These are phyloP conservation scores for Eutypa lata DNA, from an alignment of 2,329 filamentous ascomycete genomes.

Conservation along the genomic window DNA sequence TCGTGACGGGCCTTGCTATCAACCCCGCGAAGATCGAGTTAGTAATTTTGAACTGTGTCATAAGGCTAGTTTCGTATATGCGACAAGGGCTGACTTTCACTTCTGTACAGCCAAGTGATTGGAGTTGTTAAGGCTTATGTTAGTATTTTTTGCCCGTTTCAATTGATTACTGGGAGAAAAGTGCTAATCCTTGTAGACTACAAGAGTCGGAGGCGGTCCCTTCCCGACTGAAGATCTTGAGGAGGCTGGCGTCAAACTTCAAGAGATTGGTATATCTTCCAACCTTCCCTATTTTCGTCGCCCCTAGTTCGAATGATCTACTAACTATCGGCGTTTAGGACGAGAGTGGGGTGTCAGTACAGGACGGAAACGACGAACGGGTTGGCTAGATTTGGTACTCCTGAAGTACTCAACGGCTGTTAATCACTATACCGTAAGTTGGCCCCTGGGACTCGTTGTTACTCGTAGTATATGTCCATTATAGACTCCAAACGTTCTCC, in stretches of 20 bases:
- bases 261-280: conserved; percentile 25
- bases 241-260: conserved; percentile 28
- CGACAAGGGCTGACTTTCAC: too few relatives aligned
- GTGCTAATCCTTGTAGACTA: conserved; percentile 42
- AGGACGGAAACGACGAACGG: conserved; percentile 48
- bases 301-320: neutral
- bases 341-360: conserved; percentile 37
- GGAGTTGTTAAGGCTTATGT: conserved; percentile 55
- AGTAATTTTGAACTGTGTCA: neutral
- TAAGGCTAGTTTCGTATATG: too few relatives aligned
- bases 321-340: conserved; percentile 2
- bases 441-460: too few relatives aligned
- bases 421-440: too few relatives aligned
- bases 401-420: conserved; percentile 42
- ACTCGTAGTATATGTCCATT: too few relatives aligned
- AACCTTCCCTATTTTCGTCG: neutral
- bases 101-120: conserved; percentile 42
- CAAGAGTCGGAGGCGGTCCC: conserved; percentile 50
- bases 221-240: conserved; percentile 40
- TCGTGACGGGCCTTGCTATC: conserved; percentile 51
- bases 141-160: neutral
- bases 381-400: conserved; percentile 50
- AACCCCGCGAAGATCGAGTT: conserved; percentile 30
- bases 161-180: neutral
- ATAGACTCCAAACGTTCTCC: too few relatives aligned